Evolutionary conservation across 768 basidiomycete species (phyloP).

Genomic region (Sutorius australiensis): DNA sequence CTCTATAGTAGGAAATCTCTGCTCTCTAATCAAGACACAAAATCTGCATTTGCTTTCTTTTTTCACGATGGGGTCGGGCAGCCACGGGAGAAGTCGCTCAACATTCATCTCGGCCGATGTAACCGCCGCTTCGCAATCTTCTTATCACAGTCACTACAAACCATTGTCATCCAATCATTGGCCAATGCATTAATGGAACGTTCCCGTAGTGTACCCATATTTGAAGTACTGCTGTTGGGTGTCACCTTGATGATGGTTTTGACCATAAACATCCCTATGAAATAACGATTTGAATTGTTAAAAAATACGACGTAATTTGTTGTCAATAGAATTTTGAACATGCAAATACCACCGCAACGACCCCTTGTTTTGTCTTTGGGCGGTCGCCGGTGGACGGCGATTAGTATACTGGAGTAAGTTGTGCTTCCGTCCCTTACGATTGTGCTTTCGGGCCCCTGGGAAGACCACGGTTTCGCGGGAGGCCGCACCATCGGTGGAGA

Average conservation of each 20-base stretch:
- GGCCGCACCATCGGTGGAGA: not conserved
- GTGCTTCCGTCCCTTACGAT: not conserved
- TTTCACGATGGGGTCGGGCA: slow-evolving; percentile 15
- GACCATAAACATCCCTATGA: not conserved
- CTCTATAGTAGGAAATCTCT: not conserved
- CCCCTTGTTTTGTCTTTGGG: no score
- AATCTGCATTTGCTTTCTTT: slow-evolving; percentile 7
- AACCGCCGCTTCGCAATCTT: not conserved
- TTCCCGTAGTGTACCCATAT: not conserved
- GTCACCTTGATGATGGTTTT: not conserved
- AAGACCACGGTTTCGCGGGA: not conserved
- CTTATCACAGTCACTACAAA: not conserved
- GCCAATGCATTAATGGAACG: not conserved
- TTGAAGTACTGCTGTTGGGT: not conserved
- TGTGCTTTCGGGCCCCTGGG: not conserved
- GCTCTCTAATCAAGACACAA: slow-evolving; percentile 2
- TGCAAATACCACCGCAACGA: not conserved
- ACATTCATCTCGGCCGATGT: not conserved
- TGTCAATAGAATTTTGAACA: not conserved
- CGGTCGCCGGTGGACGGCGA: not conserved
- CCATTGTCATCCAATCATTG: not conserved
- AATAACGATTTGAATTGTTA: not conserved
- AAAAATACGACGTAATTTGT: not conserved
- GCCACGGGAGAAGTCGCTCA: not conserved
- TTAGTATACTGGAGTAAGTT: not conserved